Evolutionary conservation across 2,329 filamentous ascomycete species (phyloP).

Genomic region (Aspergillus udagawae): DNA sequence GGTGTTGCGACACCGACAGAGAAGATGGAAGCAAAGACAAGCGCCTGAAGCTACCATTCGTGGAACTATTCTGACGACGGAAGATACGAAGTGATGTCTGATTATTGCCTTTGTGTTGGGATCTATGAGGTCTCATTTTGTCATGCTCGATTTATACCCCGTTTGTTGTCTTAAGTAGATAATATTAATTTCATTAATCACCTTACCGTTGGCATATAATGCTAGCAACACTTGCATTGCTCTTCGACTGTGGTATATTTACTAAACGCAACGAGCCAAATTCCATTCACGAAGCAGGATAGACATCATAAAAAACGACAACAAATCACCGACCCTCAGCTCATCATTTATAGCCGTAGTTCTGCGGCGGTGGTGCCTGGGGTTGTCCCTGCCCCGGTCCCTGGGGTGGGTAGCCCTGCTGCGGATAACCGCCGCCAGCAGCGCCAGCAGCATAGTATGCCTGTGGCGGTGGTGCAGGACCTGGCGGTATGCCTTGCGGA

Average conservation of each 20-base stretch:
- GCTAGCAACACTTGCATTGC: neutral
- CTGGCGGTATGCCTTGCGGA: conserved; percentile 24
- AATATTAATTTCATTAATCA: neutral
- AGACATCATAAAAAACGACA: neutral
- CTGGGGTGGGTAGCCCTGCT: conserved; percentile 12
- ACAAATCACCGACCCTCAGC: neutral
- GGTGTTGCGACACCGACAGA: conserved; percentile 48
- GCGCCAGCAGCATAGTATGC: conserved; percentile 9
- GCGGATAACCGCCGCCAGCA: neutral
- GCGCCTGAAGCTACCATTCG: neutral
- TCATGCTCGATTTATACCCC: conserved; percentile 4
- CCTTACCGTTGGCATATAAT: neutral
- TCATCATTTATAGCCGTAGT: conserved; percentile 20
- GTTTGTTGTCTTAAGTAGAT: neutral
- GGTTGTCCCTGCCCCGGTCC: conserved; percentile 15
- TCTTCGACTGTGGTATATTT: neutral
- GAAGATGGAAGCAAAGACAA: conserved; percentile 26
- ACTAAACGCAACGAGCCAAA: neutral
- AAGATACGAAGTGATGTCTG: conserved; percentile 3
- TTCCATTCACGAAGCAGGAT: neutral
- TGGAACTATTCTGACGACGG: neutral
- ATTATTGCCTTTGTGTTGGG: neutral
- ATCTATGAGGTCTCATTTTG: neutral
- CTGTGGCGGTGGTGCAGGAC: conserved; percentile 23
- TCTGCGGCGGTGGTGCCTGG: conserved; percentile 14